phyloP scores from a whole-genome alignment of 495 filamentous ascomycete species.

The Bryoglossum gracile region DNA sequence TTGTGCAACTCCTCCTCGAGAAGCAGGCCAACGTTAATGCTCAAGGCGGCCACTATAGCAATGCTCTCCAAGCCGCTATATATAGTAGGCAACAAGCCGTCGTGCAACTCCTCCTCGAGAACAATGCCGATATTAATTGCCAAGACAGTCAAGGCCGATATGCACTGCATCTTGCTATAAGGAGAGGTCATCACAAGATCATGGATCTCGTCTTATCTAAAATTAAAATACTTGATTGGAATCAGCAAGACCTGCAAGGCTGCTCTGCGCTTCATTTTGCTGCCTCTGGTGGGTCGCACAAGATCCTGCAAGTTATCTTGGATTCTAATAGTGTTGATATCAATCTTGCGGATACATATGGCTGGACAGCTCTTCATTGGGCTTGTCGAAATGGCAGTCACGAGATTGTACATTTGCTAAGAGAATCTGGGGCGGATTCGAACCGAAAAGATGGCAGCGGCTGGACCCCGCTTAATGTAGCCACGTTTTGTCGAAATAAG shows the following conservation, averaged over 20 bases:
- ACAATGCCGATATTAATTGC: slow-evolving; percentile 20
- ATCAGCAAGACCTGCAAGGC: slow-evolving; percentile 14
- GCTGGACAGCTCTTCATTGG: slow-evolving; percentile 26
- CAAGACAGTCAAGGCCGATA: slow-evolving; percentile 17
- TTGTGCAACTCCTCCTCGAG: slow-evolving; percentile 21
- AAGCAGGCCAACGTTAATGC: slow-evolving; percentile 24
- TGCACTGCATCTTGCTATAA: slow-evolving; percentile 7
- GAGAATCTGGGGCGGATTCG: slow-evolving; percentile 22
- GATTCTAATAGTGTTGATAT: slow-evolving; percentile 13
- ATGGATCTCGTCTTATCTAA: slow-evolving; percentile 12
- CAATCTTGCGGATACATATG: slow-evolving; percentile 15
- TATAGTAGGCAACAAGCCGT: slow-evolving; percentile 1
- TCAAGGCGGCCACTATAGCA: slow-evolving; percentile 12
- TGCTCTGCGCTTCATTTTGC: slow-evolving; percentile 24
- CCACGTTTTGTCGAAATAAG: slow-evolving; percentile 31
- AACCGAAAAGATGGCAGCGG: slow-evolving; percentile 12
- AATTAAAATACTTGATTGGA: slow-evolving; percentile 12
- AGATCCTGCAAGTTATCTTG: slow-evolving; percentile 9
- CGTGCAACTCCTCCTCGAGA: background rate
- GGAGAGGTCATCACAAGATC: slow-evolving; percentile 1
- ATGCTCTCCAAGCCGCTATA: slow-evolving; percentile 18
- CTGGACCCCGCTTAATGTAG: slow-evolving; percentile 32
- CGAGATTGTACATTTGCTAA: slow-evolving; percentile 23
- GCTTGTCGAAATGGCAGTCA: slow-evolving; percentile 21
- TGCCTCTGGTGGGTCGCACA: slow-evolving; percentile 15